Evolutionary conservation across 208 protist species (phyloP).

Genomic region (Angomonas desouzai): DNA sequence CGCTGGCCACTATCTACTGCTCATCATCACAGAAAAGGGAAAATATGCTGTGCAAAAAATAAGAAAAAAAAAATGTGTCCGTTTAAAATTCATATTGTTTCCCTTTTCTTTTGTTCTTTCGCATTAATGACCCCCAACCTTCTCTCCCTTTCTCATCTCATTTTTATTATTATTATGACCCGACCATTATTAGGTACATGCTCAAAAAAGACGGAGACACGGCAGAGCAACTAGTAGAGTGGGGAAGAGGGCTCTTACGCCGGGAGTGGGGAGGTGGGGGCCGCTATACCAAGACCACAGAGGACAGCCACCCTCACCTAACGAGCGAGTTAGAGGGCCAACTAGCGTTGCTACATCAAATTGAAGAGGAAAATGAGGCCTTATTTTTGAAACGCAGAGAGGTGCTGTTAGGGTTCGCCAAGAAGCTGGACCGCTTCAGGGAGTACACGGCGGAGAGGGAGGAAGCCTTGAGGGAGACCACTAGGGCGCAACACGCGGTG

Average conservation of each 20-base stretch:
- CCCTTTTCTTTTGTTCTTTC: too few species aligned
- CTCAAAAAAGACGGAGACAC: constrained; percentile 15
- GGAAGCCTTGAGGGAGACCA: constrained; percentile 2
- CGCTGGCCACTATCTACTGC: too few species aligned
- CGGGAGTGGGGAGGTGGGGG: background rate
- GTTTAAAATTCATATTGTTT: too few species aligned
- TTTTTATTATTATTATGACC: constrained; percentile 17
- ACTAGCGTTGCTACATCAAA: constrained; percentile 14
- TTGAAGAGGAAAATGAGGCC: constrained; percentile 2
- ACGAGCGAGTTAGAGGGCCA: background rate
- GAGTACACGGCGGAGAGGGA: constrained; percentile 5
- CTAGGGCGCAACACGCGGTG: background rate
- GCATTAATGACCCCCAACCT: background rate
- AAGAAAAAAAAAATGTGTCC: constrained; percentile 5
- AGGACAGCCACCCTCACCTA: background rate
- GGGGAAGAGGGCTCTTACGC: constrained; percentile 1
- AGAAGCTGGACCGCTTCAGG: constrained; percentile 14
- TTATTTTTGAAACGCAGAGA: background rate
- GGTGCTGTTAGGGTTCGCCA: background rate
- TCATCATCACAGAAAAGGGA: background rate
- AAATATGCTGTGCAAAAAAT: background rate
- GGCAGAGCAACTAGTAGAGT: background rate
- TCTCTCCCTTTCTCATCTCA: constrained; percentile 16
- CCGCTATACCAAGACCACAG: background rate
- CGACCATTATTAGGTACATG: constrained; percentile 13